Evolutionary conservation across 2,329 filamentous ascomycete species (phyloP).

Genomic region (Penicillium fuscoglaucum): DNA sequence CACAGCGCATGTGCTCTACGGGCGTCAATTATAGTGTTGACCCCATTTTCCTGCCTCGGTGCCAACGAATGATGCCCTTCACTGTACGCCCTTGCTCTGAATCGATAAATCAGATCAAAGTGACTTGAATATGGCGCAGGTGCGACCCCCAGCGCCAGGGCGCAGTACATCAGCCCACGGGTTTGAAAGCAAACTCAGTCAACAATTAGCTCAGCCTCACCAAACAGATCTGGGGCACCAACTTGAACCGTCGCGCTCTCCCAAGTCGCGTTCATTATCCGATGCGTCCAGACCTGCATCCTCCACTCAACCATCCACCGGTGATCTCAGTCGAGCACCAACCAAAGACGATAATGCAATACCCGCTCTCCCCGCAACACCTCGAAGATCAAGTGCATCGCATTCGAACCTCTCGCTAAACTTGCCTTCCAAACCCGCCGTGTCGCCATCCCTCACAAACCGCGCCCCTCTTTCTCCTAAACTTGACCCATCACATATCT

Average conservation of each 20-base stretch:
- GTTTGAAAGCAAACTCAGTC: constrained; percentile 42
- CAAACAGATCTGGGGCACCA: constrained; percentile 14
- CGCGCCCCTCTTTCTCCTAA: constrained; percentile 77
- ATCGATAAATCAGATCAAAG: constrained; percentile 7
- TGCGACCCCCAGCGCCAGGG: constrained; percentile 23
- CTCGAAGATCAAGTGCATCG: constrained; percentile 66
- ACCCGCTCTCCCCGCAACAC: constrained; percentile 62
- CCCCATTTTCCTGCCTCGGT: not conserved
- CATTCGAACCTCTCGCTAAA: constrained; percentile 68
- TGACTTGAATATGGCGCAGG: constrained; percentile 22
- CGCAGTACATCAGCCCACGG: constrained; percentile 20
- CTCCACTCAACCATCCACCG: constrained; percentile 60
- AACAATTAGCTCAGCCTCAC: constrained; percentile 36
- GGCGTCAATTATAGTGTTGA: not conserved
- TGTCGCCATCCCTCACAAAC: constrained; percentile 55
- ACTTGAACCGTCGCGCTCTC: constrained; percentile 32
- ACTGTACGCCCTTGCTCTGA: constrained; percentile 7
- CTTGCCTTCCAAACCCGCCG: constrained; percentile 58
- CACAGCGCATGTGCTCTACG: not conserved
- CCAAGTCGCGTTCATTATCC: constrained; percentile 64
- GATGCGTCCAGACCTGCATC: constrained; percentile 62
- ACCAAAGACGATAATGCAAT: constrained; percentile 69
- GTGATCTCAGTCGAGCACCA: constrained; percentile 52
- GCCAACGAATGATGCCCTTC: constrained; percentile 5
- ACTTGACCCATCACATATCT: constrained; percentile 78